Evolutionary conservation across 1,284 basidiomycete species (phyloP), one percentile per base, ranked within the genome.

Genomic region (Austroboletus niveus): DNA sequence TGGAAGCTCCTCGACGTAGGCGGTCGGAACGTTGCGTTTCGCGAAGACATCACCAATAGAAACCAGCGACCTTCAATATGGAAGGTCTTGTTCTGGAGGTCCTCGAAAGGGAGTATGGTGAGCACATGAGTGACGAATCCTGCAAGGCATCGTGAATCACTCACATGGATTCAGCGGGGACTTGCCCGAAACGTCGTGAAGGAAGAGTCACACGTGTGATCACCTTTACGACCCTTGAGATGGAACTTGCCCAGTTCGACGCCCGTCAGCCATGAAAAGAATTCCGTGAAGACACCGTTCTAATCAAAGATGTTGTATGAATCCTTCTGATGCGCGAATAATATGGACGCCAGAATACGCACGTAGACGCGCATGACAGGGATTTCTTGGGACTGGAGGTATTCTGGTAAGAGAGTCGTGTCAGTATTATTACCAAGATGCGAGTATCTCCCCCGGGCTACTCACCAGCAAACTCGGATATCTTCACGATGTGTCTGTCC

Each of bases 91-190:
- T 67, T 52, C 9, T 69, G 59, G 20, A 75, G 57, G 24, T 67
- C 59, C 17, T 60, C 56, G 1, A 47, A 29, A 1, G 70, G 63
- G 8, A 70, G 51, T 8, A 64, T 57, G 17, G 68, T 68, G 34
- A 76, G 63, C 42, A 69, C 58, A 47, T 76, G 59, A 8, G 64
- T 71, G 8, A 73, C 42, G 48, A 69, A 77, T 15, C 69, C 63
- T 56, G 43, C 20, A 22, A 48, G 11, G 34, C 29, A 5, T 4
- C 14, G 20, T 44, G 30, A 35, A 22, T 39, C 32, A 36, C 10
- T 38, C 30, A 38, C 39, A 15, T 43, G 10, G 29, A 47, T 4
- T 11, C 11, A 9, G 35, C 48, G 34, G 30, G 31, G 24, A 47
- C 63, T 46, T 49, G 48, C 66, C 66, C 15, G 68, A 65, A 31